Percentiles rank a stretch among this genome's conserved stretches.
phyloP scores from a whole-genome alignment of 108 stramenopile species.

The Skeletonema marinoi region DNA sequence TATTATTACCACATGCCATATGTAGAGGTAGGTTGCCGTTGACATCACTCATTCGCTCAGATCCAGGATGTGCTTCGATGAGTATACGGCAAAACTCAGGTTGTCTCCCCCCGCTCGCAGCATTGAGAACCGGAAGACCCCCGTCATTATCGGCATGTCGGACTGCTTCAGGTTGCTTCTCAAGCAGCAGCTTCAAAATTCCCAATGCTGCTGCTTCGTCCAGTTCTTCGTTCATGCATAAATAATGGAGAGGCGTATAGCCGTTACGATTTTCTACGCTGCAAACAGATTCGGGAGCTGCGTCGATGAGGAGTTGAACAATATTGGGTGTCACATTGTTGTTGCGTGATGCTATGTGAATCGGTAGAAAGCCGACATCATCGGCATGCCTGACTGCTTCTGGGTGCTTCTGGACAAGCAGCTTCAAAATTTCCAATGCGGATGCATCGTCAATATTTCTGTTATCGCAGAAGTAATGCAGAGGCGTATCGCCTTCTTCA shows the following conservation, averaged over 20 bases:
- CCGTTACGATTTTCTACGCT: not conserved
- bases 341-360: not conserved
- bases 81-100: not conserved
- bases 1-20: not conserved
- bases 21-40: constrained; percentile 1
- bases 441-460: no score
- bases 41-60: not conserved
- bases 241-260: no score
- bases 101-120: not conserved
- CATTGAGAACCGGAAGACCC: not conserved
- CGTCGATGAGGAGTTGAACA: constrained; percentile 4
- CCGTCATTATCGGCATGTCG: not conserved
- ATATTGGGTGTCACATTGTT: not conserved
- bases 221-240: no score
- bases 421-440: no score
- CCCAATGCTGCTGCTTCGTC: no score
- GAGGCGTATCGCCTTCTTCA: no score
- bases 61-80: no score
- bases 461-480: no score
- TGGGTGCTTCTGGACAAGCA: no score
- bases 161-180: no score
- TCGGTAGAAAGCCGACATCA: not conserved
- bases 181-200: no score
- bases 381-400: no score
- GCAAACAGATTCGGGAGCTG: not conserved